Percentiles rank a stretch among this genome's conserved stretches.
Evolutionary conservation across 495 filamentous ascomycete species (phyloP).

Genomic region (Geoglossum glabrum): DNA sequence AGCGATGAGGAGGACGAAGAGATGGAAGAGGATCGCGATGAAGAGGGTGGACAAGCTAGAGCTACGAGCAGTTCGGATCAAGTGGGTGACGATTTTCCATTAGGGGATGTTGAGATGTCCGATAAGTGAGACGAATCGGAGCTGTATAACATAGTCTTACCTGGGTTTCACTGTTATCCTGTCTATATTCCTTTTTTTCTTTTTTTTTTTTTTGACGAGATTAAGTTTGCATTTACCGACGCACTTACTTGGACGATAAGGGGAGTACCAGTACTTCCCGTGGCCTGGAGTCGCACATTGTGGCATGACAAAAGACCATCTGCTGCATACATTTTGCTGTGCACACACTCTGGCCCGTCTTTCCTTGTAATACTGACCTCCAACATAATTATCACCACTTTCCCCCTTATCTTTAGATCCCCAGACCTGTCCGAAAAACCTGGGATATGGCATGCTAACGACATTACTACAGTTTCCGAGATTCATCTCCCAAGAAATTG

Average conservation of each 20-base stretch:
- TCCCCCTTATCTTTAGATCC: neutral
- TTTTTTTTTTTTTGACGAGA: neutral
- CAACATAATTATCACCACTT: neutral
- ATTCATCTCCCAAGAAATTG: slow-evolving; percentile 2
- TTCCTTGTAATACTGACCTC: slow-evolving; percentile 14
- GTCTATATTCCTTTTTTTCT: slow-evolving; percentile 6
- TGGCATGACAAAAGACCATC: neutral
- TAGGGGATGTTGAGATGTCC: slow-evolving; percentile 36
- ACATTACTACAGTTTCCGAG: neutral
- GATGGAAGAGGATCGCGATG: slow-evolving; percentile 70
- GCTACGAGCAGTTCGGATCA: slow-evolving; percentile 31
- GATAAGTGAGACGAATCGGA: slow-evolving; percentile 18
- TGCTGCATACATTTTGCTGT: slow-evolving; percentile 7
- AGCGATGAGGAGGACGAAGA: slow-evolving; percentile 97
- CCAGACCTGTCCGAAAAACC: neutral
- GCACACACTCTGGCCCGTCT: slow-evolving; percentile 10
- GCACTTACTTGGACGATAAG: neutral
- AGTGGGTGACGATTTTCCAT: slow-evolving; percentile 44
- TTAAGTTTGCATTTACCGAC: neutral
- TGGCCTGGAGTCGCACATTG: neutral
- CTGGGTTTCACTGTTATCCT: slow-evolving; percentile 3
- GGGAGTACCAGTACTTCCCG: neutral
- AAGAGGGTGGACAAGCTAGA: slow-evolving; percentile 23
- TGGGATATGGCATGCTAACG: neutral
- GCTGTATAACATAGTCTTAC: slow-evolving; percentile 3